phyloP scores from a whole-genome alignment of 768 basidiomycete genomes.

The Trametes gibbosa region DNA sequence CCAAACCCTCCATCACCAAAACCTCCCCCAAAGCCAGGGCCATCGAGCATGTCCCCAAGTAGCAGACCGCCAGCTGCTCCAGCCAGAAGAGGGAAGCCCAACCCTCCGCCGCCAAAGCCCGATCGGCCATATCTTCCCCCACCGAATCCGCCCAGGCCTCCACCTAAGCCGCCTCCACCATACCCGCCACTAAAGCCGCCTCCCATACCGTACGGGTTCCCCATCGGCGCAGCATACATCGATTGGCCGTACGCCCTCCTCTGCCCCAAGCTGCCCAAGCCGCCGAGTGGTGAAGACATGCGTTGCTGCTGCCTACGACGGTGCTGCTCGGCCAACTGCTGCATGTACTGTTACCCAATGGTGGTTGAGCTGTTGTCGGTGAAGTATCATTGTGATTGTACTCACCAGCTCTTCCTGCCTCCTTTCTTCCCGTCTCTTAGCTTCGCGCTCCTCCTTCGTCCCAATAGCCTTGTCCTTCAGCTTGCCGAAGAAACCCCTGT shows the following conservation, averaged over 20 bases:
- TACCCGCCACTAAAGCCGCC: too few relatives aligned
- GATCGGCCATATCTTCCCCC: background rate
- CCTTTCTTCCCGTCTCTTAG: constrained; percentile 29
- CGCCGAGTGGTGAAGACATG: constrained; percentile 5
- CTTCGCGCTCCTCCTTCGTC: constrained; percentile 63
- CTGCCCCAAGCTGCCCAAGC: background rate
- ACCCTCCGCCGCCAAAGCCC: constrained; percentile 29
- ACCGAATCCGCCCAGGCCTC: background rate
- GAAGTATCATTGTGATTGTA: background rate
- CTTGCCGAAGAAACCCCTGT: constrained; percentile 55
- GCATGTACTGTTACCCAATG: constrained; percentile 17
- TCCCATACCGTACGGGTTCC: constrained; percentile 9
- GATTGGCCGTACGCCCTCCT: constrained; percentile 9
- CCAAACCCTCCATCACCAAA: constrained; percentile 20
- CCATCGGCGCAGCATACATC: constrained; percentile 27
- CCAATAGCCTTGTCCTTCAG: constrained; percentile 63
- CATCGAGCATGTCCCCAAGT: constrained; percentile 29
- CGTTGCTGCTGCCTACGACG: constrained; percentile 18
- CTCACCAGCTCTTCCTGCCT: constrained; percentile 25
- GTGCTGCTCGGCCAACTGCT: constrained; percentile 18
- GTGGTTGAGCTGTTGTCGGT: background rate
- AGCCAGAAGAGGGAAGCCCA: constrained; percentile 32
- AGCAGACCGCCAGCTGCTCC: constrained; percentile 38
- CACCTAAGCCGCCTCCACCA: background rate
- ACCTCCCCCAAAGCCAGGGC: constrained; percentile 24